Base-by-base conservation (phyloP, 75 land plant species). In the Larix kaempferi region DNA sequence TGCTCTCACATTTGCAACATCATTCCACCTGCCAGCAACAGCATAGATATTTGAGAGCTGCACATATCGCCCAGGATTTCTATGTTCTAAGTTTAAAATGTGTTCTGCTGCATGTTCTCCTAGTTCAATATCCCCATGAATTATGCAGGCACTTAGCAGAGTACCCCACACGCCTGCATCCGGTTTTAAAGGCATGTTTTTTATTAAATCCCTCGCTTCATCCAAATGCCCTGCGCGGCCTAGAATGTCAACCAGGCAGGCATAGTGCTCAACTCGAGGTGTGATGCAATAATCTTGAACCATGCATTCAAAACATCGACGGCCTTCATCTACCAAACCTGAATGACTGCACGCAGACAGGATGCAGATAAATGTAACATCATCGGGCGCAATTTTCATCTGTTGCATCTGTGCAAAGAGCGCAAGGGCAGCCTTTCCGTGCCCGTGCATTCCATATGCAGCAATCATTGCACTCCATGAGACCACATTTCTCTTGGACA, bases 381-480 rank as follows among this genome's bases (percentile, higher is more conserved):
- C 62, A 44, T 93, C 87, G 6, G 93, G 93, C 76, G 80, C 59
- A 14, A 83, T 5, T 3, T 84, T 82, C 0, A 77, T 71, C 12
- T 19, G 35, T 67, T 85, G 79, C 92, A 94, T 91, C 75, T 81
- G 71, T 1, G 71, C 11, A 64, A 81, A 62, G 23, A 88, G 52
- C 12, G 84, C 75, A 10, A 94, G 60, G 3, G 93, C 88, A 57
- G 85, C 85, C 17, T 55, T 26, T 22, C 87, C 82, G 6, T 64
- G 57, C 41, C 94, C 94, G 59, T 88, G 86, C 78, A 89, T 77
- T 16, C 87, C 92, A 61, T 85, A 88, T 6, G 88, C 90, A 49
- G 87, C 78, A 57, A 91, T 84, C 87, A 94, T 91, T n/a, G 88
- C 84, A 74, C 81, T 88, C 93, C 94, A 94, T 35, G 92, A 71